Base-by-base conservation (phyloP, 371 early-diverging fungal species). In the Mucor mucedo region DNA sequence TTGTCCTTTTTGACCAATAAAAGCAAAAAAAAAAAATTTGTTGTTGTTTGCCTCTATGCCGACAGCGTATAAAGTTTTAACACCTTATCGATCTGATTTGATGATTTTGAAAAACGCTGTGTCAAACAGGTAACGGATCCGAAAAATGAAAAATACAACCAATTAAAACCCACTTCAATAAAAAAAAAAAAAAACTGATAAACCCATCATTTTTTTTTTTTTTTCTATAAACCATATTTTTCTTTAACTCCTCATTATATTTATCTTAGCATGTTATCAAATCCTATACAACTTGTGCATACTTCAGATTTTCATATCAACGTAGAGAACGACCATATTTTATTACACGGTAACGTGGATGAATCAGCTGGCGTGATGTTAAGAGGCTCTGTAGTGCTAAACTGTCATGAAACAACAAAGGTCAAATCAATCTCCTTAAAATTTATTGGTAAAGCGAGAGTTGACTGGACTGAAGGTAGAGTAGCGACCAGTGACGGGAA, bases 331-430 rank as follows among this genome's bases (percentile, higher is more conserved):
- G 71, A 76, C 21, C 74, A 78, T 55, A 68, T 82, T 49, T 68
- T 82, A 30, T 42, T 82, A 28, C 83, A 78, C 57, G 83, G 83
- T 4, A 71, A 70, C 33, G 60, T 67, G 0, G 76, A 76, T 14
- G 83, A 83, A 62, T 76, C 83, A 8, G 77, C 75, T 10, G 83
- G 83, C 52, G 78, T 76, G 48, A 73, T 83, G 33, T 57, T 83
- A 21, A 67, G 78, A 35, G 83, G 83, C 1, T 72, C 75, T 0
- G 77, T 83, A 3, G 62, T 72, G 5, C 52, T 83, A 7, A 68
- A 75, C 48, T 76, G 75, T 50, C 70, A 68, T 39, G 83, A 83
- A 55, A 64, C 72, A 2, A 80, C 70, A 29, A 78, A 78, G 48
- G 71, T 83, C 44, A 75, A 68, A 52, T 69, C 78, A 7, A 62